These are phyloP conservation scores for Eremomyces bilateralis DNA, from an alignment of 495 filamentous ascomycete species.

Conservation along the genomic window DNA sequence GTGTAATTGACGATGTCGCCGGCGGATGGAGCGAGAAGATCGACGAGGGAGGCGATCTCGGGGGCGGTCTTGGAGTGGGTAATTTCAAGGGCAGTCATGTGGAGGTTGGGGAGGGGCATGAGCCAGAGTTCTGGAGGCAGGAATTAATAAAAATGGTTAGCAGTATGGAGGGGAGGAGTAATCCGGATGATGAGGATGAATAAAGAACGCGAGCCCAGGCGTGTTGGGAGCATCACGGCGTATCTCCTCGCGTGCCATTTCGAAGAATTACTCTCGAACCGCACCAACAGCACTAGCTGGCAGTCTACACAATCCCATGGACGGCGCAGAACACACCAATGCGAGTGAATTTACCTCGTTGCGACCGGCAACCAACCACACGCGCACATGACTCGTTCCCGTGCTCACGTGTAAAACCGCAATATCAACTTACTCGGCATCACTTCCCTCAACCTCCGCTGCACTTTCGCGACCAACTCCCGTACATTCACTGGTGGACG, in stretches of 20 bases:
- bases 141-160: conserved; percentile 3
- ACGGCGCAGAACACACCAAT: no score
- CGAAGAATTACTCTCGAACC: no score
- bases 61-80: conserved; percentile 40
- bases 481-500: conserved; percentile 51
- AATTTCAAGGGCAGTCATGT: conserved; percentile 73
- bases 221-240: no score
- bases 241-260: no score
- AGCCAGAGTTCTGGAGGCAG: conserved; percentile 49
- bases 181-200: no score
- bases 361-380: no score
- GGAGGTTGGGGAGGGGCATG: conserved; percentile 53
- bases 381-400: no score
- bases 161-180: conserved; percentile 1
- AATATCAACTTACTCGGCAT: conserved; percentile 36
- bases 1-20: conserved; percentile 39
- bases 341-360: no score
- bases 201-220: no score
- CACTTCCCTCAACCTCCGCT: conserved; percentile 35
- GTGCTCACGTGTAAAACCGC: background rate
- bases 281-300: no score
- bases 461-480: conserved; percentile 42
- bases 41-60: conserved; percentile 38
- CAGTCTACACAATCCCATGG: no score
- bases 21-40: conserved; percentile 26